Base-by-base conservation (phyloP, 2,329 filamentous ascomycete species). In the Nemania bipapillata region DNA sequence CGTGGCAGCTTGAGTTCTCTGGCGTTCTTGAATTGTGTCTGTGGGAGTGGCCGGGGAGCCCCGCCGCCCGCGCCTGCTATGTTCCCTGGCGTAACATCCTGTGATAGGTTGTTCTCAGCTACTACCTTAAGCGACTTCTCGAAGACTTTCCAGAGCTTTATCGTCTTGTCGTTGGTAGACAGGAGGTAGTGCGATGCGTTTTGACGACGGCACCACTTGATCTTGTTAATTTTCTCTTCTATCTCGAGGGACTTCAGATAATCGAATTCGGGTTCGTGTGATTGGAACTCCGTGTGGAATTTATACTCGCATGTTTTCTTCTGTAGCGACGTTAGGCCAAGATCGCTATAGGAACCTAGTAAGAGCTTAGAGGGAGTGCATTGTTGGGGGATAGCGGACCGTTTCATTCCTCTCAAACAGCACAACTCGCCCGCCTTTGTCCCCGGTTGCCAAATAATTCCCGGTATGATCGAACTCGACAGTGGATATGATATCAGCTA, bases 281-380 rank as follows among this genome's bases (percentile, higher is more conserved):
- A 99, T 85, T 99, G 96, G 78, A 99, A 99, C 80, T 99, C 96
- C 81, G 96, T 99, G 82, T 99, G 96, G 82, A 99, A 99, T 82
- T 98, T 99, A 87, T 99, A 99, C 83, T 99, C 96, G 89, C 96
- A 99, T 58, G 96, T 98, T 89, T 98, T 99, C 90, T 99, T 98
- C 94, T 97, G 79, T 70, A 63, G 37, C 3, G 24, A 49, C 2
- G 67, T 75, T 65, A 75, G 72, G 61, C 22, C 7, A 37, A n/a
- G n/a, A 35, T 20, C 12, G n/a, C n/a, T 4, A n/a, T 47, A 54
- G 24, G 30, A 37, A 63, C 20, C 24, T 8, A 24, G n/a, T 4
- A 56, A 35, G 50, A 8, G 30, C 3, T n/a, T 54, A 12, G 24
- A n/a, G 40, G 15, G 55, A 35, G 32, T 20, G 17, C 24, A 30